phyloP scores from a whole-genome alignment of 192 early-diverging fungal species.

The Entrophospora sp. region DNA sequence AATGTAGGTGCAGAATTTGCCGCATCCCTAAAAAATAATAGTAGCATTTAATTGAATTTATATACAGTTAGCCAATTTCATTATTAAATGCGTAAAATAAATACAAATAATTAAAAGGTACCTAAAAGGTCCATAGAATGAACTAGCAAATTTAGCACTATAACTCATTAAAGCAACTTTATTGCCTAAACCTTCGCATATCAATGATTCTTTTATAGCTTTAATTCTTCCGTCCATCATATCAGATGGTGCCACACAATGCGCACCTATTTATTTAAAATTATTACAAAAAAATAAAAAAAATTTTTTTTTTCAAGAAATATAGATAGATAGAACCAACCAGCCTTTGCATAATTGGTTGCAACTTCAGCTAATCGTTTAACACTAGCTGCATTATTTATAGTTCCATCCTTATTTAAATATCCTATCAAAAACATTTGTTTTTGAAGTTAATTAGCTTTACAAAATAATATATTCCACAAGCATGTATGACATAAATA shows the following conservation, averaged over 20 bases:
- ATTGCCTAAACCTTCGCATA: constrained; percentile 62
- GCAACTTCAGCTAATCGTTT: constrained; percentile 77
- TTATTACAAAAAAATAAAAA: neutral
- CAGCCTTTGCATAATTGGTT: constrained; percentile 81
- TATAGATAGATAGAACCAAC: constrained; percentile 21
- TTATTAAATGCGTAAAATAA: too few relatives aligned
- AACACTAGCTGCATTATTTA: constrained; percentile 75
- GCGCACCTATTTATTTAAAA: too few relatives aligned
- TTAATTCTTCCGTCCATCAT: constrained; percentile 97
- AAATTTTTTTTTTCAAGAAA: neutral
- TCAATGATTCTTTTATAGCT: constrained; percentile 81
- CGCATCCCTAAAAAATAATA: constrained; percentile 59
- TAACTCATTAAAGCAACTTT: constrained; percentile 91
- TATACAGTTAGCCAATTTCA: too few relatives aligned
- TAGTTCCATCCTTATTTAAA: constrained; percentile 64
- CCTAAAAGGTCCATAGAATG: constrained; percentile 96
- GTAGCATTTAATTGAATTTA: too few relatives aligned
- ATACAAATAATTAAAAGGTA: too few relatives aligned
- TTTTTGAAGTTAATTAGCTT: too few relatives aligned
- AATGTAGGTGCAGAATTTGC: constrained; percentile 85
- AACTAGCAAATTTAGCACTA: constrained; percentile 91
- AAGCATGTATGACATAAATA: too few relatives aligned
- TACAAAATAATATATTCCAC: too few relatives aligned
- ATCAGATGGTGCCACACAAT: constrained; percentile 88
- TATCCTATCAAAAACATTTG: neutral